Evolutionary conservation across 2,329 filamentous ascomycete species (phyloP).

Genomic region (Coniochaeta pulveracea): DNA sequence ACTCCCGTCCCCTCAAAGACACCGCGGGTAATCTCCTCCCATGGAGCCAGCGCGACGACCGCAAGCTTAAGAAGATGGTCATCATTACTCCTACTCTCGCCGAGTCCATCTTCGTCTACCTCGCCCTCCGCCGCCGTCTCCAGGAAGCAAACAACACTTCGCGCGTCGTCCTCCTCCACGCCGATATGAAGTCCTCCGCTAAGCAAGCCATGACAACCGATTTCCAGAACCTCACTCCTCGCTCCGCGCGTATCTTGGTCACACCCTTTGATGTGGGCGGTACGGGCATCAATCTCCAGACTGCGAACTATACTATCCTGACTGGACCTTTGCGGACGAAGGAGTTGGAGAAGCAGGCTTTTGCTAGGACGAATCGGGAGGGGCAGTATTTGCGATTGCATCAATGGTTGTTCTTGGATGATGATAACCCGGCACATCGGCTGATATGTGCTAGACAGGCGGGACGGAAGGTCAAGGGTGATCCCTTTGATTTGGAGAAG

Average conservation of each 20-base stretch:
- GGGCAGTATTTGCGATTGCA: conserved; percentile 8
- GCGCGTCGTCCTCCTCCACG: conserved; percentile 10
- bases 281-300: conserved; percentile 3
- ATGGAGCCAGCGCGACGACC: conserved; percentile 1
- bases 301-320: conserved; percentile 1
- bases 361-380: conserved; percentile 1
- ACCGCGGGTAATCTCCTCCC: conserved; percentile 1
- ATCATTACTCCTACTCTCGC: conserved; percentile 12
- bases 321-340: conserved; percentile 3
- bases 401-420: conserved; percentile 10
- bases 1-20: conserved; percentile 5
- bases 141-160: conserved; percentile 1
- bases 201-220: conserved; percentile 9
- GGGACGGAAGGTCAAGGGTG: conserved; percentile 4
- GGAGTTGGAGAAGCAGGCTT: conserved; percentile 4
- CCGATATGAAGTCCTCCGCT: conserved; percentile 9
- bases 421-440: conserved; percentile 12
- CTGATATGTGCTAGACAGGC: conserved; percentile 13
- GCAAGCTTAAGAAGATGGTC: conserved; percentile 12
- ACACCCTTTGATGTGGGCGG: conserved; percentile 2
- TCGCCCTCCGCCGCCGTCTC: conserved; percentile 9
- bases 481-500: background rate
- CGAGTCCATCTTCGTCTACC: conserved; percentile 12
- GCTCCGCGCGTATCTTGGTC: conserved; percentile 7
- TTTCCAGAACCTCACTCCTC: conserved; percentile 14